Evolutionary conservation across 495 filamentous ascomycete genomes (phyloP), one percentile per base, ranked within the genome.

Genomic region (Ramalina peruviana): DNA sequence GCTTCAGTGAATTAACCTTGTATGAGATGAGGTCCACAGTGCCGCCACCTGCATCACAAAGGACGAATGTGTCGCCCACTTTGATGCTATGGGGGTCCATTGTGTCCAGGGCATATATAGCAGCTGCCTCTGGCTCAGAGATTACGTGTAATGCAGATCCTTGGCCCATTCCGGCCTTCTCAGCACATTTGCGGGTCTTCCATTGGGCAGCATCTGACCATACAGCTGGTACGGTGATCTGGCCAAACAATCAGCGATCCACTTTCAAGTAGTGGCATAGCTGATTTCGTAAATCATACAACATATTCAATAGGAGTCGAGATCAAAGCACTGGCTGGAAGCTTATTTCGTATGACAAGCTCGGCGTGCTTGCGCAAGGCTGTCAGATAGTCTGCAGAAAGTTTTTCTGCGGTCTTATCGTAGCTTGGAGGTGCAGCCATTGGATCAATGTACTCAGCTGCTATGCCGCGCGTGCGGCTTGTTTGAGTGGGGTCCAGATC

Each of bases 31-130:
- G 65, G 58, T 80, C 77, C 0, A 87, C 82, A 0, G 84, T 88
- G 1, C 83, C 85, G n/a, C 84, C 85, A 30, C 83, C 82, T 0
- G 81, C 83, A 60, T 88, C 85, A 56, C 82, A 84, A 3, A 88
- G 69, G 39, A 88, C 70, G 52, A 88, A 82, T 40, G 82, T 84
- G 51, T 88, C 81, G 1, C 76, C 81, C 15, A 81, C 63, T 49
- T 65, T 75, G 27, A 80, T 65, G 41, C 69, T 69, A 52, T 78
- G 84, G n/a, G 73, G 81, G 61, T 80, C 75, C 53, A 79, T 80
- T 6, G 74, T 75, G 44, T 79, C 75, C 2, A 89, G 67, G 0
- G 82, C 81, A 54, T 85, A 85, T 1, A 85, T 75, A 0, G 84
- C 85, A 0, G 83, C 84, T 3, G 82, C 83, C 62, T 88, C 85